phyloP scores from a whole-genome alignment of 139 green algal genomes.

The Chlorella sp. region DNA sequence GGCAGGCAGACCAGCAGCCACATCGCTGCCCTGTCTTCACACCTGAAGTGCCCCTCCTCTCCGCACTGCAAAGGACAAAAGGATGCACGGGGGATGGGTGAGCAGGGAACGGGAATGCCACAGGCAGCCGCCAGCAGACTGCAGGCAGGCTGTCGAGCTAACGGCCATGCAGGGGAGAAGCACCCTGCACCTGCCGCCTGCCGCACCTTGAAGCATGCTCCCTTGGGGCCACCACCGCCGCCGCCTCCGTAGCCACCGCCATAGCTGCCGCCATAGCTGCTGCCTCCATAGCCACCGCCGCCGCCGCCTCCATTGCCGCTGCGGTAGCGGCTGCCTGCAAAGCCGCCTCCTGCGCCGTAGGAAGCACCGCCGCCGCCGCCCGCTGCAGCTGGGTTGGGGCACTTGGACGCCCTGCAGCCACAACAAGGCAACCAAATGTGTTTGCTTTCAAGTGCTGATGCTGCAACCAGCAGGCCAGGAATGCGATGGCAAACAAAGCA shows the following conservation, averaged over 20 bases:
- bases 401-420: neutral
- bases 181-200: neutral
- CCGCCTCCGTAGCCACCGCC: neutral
- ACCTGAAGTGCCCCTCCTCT: neutral
- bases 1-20: too few species aligned
- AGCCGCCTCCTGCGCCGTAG: neutral
- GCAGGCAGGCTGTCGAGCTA: too few species aligned
- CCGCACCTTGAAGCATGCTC: slow-evolving; percentile 11
- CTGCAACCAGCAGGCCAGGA: too few species aligned
- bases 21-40: too few species aligned
- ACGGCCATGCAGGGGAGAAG: neutral
- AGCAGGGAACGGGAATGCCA: too few species aligned
- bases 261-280: neutral
- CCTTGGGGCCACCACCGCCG: neutral
- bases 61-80: neutral
- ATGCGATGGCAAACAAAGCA: too few species aligned
- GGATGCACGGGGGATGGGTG: neutral
- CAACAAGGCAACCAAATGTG: too few species aligned
- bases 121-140: neutral
- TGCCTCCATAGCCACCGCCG: neutral
- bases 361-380: neutral
- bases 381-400: neutral
- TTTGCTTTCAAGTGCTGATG: too few species aligned
- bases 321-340: neutral
- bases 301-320: neutral